Base-by-base conservation (phyloP, 2,329 filamentous ascomycete genomes). In the Cercospora sojina region DNA sequence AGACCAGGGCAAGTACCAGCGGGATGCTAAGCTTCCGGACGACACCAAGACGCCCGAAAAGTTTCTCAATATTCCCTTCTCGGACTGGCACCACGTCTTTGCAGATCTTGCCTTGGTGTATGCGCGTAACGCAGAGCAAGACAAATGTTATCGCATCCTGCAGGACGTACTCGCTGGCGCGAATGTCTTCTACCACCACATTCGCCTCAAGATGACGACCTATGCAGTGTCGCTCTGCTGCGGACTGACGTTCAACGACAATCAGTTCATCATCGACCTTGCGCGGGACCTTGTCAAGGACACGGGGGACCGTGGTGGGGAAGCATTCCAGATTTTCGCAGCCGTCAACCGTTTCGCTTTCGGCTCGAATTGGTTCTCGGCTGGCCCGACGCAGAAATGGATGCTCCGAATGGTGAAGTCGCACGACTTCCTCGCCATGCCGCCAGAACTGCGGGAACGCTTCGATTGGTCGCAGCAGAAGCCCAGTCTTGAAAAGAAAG, bases 381-480 rank as follows among this genome's bases (percentile, higher is more conserved):
- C 90, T 2, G 91, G 91, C 0, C 89, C 92, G 0, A 89, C 90
- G 20, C 93, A 97, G 78, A 98, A 98, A 77, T 96, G 91, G 75
- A 88, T 98, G 74, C 84, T 97, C 65, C 89, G 95, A 4, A 92
- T 96, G 79, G 91, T 99, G 79, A 96, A 96, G 78, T 88, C 88
- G 3, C 91, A 96, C 82, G 95, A 99, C 78, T 90, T 86, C 69
- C 81, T 83, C 4, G 83, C 91, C 3, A 82, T 90, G 2, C 81
- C 83, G 2, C 82, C 85, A 13, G 80, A 83, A 13, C 80, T 83
- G 27, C 82, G 84, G 13, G 72, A 80, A 1, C 75, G 71, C 57
- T 80, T 78, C 69, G 78, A 81, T 29, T 78, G 79, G 71, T 76
- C 80, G 47, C 78, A 80, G 29, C 77, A 79, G 64, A 78, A 77